Conservation (phyloP, 2,329 filamentous ascomycete species). For the Beauveria sp. region DNA sequence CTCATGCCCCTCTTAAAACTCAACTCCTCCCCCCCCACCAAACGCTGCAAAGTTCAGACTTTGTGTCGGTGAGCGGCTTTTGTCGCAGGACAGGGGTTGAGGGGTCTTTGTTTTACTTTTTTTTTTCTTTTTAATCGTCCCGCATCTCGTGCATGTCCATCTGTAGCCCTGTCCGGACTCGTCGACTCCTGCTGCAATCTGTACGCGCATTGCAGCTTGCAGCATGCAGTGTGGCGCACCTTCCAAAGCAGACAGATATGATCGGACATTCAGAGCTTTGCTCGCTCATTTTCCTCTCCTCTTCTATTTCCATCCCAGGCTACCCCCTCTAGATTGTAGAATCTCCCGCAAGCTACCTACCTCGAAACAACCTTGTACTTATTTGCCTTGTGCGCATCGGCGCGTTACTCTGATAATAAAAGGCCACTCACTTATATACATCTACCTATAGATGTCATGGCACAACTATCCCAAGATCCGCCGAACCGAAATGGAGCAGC, state of each 20-base stretch:
- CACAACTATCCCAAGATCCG: not conserved
- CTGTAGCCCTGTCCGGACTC: slow-evolving; percentile 1
- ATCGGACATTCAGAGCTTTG: not conserved
- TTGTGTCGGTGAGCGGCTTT: not conserved
- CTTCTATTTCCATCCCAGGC: too few relatives aligned
- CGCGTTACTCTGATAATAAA: too few relatives aligned
- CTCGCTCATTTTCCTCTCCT: not conserved
- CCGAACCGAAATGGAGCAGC: not conserved
- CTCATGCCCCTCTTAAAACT: not conserved
- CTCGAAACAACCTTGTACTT: too few relatives aligned
- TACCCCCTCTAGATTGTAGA: too few relatives aligned
- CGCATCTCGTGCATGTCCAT: slow-evolving; percentile 3
- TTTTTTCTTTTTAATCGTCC: not conserved
- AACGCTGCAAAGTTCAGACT: not conserved
- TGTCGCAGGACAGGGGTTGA: not conserved
- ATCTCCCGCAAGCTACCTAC: too few relatives aligned
- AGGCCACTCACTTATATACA: not conserved
- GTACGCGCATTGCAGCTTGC: not conserved
- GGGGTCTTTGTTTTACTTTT: not conserved
- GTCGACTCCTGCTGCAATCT: slow-evolving; percentile 1
- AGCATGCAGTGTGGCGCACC: not conserved
- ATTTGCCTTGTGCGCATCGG: too few relatives aligned
- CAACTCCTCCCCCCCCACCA: not conserved
- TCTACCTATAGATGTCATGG: not conserved
- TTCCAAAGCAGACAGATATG: not conserved